These are phyloP conservation scores for Solanum chilense DNA, from an alignment of 257 asterid species.

Conservation along the genomic window DNA sequence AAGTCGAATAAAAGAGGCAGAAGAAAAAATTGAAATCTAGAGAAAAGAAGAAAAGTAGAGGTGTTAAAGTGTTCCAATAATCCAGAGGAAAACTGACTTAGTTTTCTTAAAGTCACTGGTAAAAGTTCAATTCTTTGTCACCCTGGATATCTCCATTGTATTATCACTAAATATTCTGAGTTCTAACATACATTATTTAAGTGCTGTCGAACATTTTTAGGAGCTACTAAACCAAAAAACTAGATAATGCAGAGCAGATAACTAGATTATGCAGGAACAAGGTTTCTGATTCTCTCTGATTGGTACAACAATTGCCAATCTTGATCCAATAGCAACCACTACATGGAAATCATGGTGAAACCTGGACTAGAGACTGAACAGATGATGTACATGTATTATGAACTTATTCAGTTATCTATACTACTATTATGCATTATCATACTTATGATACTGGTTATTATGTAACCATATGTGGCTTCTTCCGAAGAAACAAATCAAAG, in stretches of 20 bases:
- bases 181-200: not conserved
- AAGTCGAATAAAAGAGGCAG: constrained; percentile 2
- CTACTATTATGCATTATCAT: not conserved
- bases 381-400: not conserved
- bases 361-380: not conserved
- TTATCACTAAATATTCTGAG: not conserved
- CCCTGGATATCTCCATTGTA: not conserved
- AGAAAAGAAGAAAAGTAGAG: not conserved
- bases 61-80: not conserved
- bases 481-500: not conserved
- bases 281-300: not conserved
- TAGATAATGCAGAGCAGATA: not conserved
- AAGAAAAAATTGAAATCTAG: constrained; percentile 3
- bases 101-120: not conserved
- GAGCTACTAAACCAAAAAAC: not conserved
- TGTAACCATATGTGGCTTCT: not conserved
- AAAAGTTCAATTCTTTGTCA: not conserved
- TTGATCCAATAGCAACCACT: not conserved
- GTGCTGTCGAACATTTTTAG: not conserved
- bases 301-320: not conserved
- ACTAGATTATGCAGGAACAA: not conserved
- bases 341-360: not conserved
- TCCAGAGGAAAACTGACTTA: not conserved
- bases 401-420: not conserved
- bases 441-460: not conserved